Percentiles rank a stretch among this genome's conserved stretches.
phyloP scores from a whole-genome alignment of 139 green algal species.

The Astrephomene gubernaculifera region DNA sequence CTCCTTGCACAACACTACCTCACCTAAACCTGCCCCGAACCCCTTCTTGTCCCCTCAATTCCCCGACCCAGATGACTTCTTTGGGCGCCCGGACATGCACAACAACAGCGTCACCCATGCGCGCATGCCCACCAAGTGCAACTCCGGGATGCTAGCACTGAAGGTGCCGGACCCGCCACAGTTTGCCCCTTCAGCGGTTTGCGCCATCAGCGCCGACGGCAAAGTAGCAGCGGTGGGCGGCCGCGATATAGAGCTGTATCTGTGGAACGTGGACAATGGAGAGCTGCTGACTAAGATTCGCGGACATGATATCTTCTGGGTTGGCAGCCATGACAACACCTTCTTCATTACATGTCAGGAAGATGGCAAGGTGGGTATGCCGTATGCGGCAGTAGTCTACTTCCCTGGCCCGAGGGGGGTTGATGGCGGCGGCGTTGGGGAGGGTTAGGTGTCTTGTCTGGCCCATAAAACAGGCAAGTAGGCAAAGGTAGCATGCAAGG shows the following conservation, averaged over 20 bases:
- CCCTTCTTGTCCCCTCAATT: background rate
- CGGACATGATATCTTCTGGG: conserved; percentile 62
- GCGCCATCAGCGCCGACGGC: conserved; percentile 56
- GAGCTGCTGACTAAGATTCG: conserved; percentile 52
- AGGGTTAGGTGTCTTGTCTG: too few species aligned
- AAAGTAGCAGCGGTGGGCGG: conserved; percentile 58
- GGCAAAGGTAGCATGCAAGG: too few species aligned
- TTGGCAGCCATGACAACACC: conserved; percentile 46
- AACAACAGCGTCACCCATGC: conserved; percentile 11
- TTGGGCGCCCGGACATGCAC: conserved; percentile 21
- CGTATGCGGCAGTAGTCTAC: too few species aligned
- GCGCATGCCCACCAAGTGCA: conserved; percentile 40
- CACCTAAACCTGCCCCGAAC: too few species aligned
- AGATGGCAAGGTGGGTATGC: conserved; percentile 51
- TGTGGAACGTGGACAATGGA: conserved; percentile 57
- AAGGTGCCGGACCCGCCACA: conserved; percentile 55
- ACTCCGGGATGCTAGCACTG: conserved; percentile 48
- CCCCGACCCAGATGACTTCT: conserved; percentile 40
- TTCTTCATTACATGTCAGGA: conserved; percentile 66
- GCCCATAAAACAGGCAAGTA: too few species aligned
- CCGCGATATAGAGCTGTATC: conserved; percentile 58
- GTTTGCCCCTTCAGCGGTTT: conserved; percentile 49
- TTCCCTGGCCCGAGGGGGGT: too few species aligned
- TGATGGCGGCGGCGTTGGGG: too few species aligned
- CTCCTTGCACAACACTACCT: too few species aligned